Base-by-base conservation (phyloP, 768 basidiomycete genomes). In the Gautieria morchelliformis region DNA sequence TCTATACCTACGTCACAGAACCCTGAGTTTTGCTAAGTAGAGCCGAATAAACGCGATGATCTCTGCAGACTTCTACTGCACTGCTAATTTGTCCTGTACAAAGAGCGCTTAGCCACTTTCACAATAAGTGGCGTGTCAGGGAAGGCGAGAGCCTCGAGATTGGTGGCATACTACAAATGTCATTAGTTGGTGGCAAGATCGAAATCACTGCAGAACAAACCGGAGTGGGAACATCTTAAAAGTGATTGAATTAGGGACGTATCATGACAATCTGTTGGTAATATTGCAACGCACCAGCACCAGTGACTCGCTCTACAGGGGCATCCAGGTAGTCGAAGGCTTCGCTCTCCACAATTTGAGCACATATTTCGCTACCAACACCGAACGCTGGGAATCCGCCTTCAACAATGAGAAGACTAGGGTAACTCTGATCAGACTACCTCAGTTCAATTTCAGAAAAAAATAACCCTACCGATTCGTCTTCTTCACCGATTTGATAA, bases 321-420 rank as follows among this genome's bases (percentile, higher is more conserved):
- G 95, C 94, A 74, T 99, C 96, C 37, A 99, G 86, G 76, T 92
- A 97, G 74, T 98, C 93, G 68, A 95, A 99, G 3, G 93, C 95
- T 66, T 96, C 92, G 64, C 90, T 91, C 79, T 99, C 96, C 56
- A 95, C 79, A 64, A 98, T 92, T 72, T 98, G 94, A 14, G 96
- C 96, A 63, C 90, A 91, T 66, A 99, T 95, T 74, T 99, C 96
- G 64, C 93, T 94, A 62, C 96, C 96, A 56, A 99, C 95, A 75
- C 96, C 93, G 71, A 97, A 98, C 51, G 82, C 85, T 40, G 96
- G 96, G 92, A 96, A 99, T 40, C 96, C 96, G 71, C 95, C 95
- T 73, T 99, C 96, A 52, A 93, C 94, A 58, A 89, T 90, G 54
- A 99, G 78, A 61, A 99, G 80, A 57, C 91, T 93, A 61, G 27